Evolutionary conservation across 192 early-diverging fungal genomes (phyloP).

Genomic region (Coemansia sp.): DNA sequence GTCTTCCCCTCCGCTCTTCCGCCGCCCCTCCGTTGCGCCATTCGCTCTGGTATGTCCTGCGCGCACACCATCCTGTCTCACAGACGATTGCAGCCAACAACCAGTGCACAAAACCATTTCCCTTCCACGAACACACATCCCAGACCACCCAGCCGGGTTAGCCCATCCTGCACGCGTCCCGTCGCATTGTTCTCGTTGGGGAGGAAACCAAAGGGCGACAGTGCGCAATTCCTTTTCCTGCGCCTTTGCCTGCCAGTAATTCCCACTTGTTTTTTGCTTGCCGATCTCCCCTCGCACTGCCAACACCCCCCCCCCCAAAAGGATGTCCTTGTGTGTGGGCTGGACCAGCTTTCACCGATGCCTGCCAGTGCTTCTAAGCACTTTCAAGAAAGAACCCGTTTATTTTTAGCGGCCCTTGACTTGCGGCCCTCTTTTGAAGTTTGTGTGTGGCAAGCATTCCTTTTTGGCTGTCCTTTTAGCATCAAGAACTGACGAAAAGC

Average conservation of each 20-base stretch:
- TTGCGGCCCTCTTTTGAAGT: neutral
- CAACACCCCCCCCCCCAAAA: neutral
- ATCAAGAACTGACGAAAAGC: neutral
- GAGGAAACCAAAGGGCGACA: constrained; percentile 4
- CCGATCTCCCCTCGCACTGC: neutral
- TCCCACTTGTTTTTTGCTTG: constrained; percentile 1
- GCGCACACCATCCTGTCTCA: neutral
- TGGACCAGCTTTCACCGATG: neutral
- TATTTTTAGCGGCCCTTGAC: neutral
- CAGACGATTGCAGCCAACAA: neutral
- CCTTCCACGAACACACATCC: too few species aligned
- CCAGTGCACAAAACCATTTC: too few species aligned
- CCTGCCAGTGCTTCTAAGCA: neutral
- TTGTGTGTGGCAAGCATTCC: neutral
- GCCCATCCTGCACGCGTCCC: constrained; percentile 5
- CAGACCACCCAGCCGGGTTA: constrained; percentile 4
- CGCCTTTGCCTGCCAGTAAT: neutral
- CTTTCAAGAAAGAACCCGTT: neutral
- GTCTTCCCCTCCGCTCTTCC: constrained; percentile 1
- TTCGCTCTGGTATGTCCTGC: neutral
- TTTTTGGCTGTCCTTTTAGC: neutral
- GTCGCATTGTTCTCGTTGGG: constrained; percentile 19
- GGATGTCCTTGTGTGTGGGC: constrained; percentile 2
- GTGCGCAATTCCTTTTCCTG: too few species aligned
- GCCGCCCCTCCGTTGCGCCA: constrained; percentile 8